Evolutionary conservation across 176 grass and related monocot species (phyloP), one percentile per base, ranked within the genome.

Genomic region (Paspalum vaginatum): DNA sequence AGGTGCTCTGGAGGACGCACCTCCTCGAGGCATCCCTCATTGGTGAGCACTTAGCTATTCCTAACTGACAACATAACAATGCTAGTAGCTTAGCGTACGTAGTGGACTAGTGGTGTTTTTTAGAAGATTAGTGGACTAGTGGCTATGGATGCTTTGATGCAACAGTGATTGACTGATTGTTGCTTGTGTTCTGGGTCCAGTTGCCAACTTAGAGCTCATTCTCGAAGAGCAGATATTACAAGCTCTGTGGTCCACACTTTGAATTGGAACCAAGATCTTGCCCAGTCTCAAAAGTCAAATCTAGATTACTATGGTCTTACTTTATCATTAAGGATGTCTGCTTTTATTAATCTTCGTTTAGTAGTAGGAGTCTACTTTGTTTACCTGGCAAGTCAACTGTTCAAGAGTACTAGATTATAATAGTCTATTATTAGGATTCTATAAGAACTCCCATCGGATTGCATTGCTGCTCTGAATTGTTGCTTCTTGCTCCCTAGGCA

Each of bases 1-100:
- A 98, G 90, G 92, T 98, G 86, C 86, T 98, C 46, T 98, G 95
- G 95, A 63, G 92, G 72, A 94, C 95, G 12, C 92, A 94, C 77
- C 92, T 94, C 66, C 88, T 98, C 65, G 95, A 98, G 85, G 88
- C 95, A 11, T 98, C 92, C 9, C 95, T 98, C 74, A 94, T 98
- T 56, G 95, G 95, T 97, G 78, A 70, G 80, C 79, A 47, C 65
- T 65, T 77, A 22, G 17, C 67, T 69, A 76, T 89, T 81, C 26
- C 22, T 41, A 39, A 48, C 10, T 75, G 12, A 11, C 12, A 48
- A 18, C 9, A 62, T 41, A 20, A 62, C 27, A 20, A 0, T 70
- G 26, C 13, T 17, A 27, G 61, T 5, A 25, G 13, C 51, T 61
- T 81, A 69, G 44, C 62, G 8, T 74, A 57, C 41, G 13, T 22